phyloP scores from a whole-genome alignment of 192 early-diverging fungal genomes.

The Umbelopsis sp. region DNA sequence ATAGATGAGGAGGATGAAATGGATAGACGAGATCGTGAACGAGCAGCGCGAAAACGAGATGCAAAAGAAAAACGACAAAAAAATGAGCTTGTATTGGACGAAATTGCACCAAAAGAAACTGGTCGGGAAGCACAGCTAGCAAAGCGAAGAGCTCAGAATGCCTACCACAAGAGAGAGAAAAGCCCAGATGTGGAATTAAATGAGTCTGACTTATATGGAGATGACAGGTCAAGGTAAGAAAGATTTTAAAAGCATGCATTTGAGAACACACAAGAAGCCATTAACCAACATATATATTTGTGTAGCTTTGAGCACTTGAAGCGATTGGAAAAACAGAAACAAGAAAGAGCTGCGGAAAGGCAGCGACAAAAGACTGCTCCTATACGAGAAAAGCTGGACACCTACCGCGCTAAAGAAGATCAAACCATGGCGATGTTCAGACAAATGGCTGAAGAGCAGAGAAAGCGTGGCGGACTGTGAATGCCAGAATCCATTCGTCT shows the following conservation, averaged over 20 bases:
- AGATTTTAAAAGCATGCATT: not conserved
- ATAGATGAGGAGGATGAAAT: conserved; percentile 26
- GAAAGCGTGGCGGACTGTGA: conserved; percentile 26
- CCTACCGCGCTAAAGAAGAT: conserved; percentile 68
- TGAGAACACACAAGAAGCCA: not conserved
- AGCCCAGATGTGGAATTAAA: conserved; percentile 65
- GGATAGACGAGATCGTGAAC: conserved; percentile 44
- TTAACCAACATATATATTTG: not conserved
- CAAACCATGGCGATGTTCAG: conserved; percentile 71
- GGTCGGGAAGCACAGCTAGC: conserved; percentile 63
- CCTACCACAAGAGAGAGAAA: conserved; percentile 57
- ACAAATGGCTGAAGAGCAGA: conserved; percentile 65
- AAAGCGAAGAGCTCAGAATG: conserved; percentile 61
- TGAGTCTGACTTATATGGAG: conserved; percentile 65
- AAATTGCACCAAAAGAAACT: conserved; percentile 67
- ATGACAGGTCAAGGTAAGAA: conserved; percentile 52
- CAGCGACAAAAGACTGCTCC: conserved; percentile 31
- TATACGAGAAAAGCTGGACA: conserved; percentile 46
- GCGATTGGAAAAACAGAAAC: conserved; percentile 39
- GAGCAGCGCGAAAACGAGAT: conserved; percentile 40
- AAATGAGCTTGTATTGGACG: conserved; percentile 62
- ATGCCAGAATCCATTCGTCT: not conserved
- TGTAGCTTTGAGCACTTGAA: conserved; percentile 43
- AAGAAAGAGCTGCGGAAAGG: conserved; percentile 36
- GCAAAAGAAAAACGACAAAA: conserved; percentile 43